Base-by-base conservation (phyloP, 2,329 filamentous ascomycete genomes). In the Fusarium tanahbumbuense region DNA sequence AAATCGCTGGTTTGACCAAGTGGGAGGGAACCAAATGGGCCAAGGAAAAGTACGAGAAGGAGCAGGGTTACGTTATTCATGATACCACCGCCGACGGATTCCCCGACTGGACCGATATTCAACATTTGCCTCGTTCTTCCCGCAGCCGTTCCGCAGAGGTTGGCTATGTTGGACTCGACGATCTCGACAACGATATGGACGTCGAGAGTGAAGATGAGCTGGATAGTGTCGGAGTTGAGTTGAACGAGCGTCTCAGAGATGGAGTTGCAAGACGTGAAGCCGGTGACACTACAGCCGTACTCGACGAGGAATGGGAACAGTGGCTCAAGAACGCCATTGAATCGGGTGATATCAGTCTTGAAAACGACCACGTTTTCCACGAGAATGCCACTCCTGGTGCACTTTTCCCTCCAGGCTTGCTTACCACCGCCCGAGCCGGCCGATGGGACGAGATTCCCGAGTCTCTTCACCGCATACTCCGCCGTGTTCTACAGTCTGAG, bases 11-110 rank as follows among this genome's bases (percentile, higher is more conserved):
- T 50, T 83, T 94, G 76, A 94, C 92, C 62, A 91, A 92, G 76
- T 95, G 92, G 92, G 92, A 94, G 81, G 92, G 92, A 60, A 94
- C 92, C 12, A 89, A 90, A 67, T 94, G 92, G 92, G 92, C 92
- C 66, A 91, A 93, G 76, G 91, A 94, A 76, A 88, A 92, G 57
- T 95, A 90, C 76, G 92, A 95, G 82, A 86, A 86, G 60, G 92
- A 94, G 76, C 91, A 93, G 75, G 89, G 89, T 34, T 85, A 92
- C 62, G 81, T 81, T 30, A 93, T 95, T 67, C 80, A 82, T 49
- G 92, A 95, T 76, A 93, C 92, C 8, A 90, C 91, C 2, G 87
- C 87, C 54, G 89, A 92, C 73, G 90, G 87, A 25, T 89, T 94
- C 60, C 81, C 83, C 6, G 85, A 87, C 63, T 93, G 86, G 86